These are phyloP conservation scores for Entophlyctis luteolus DNA, from an alignment of 192 early-diverging fungal species.

Conservation along the genomic window DNA sequence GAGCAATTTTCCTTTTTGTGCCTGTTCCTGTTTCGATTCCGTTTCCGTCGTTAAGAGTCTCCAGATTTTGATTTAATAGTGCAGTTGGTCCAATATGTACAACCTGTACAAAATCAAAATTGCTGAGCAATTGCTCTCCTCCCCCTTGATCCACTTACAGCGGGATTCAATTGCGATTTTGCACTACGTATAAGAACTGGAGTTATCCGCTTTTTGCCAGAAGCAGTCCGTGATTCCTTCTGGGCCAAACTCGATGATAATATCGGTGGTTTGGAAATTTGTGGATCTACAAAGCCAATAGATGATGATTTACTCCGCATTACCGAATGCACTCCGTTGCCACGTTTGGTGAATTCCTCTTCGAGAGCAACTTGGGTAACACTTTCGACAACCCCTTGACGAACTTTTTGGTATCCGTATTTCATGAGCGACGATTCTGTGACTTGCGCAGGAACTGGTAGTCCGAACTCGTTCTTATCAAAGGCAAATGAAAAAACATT, in stretches of 20 bases:
- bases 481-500: slow-evolving; percentile 66
- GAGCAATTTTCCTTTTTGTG: slow-evolving; percentile 2
- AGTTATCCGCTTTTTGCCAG: slow-evolving; percentile 82
- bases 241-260: too few species aligned
- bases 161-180: slow-evolving; percentile 1
- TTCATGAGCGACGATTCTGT: slow-evolving; percentile 42
- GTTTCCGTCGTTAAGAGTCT: slow-evolving; percentile 6
- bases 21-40: neutral
- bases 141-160: slow-evolving; percentile 25
- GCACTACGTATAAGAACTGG: slow-evolving; percentile 47
- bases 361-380: slow-evolving; percentile 35
- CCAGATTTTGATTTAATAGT: neutral
- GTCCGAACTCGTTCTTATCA: slow-evolving; percentile 63
- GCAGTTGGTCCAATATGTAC: slow-evolving; percentile 2
- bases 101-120: too few species aligned
- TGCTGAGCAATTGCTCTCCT: too few species aligned
- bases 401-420: slow-evolving; percentile 36
- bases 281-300: too few species aligned
- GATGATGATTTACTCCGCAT: too few species aligned
- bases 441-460: slow-evolving; percentile 58
- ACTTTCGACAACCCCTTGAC: slow-evolving; percentile 33
- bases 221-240: slow-evolving; percentile 63
- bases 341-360: slow-evolving; percentile 24
- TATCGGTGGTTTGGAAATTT: too few species aligned
- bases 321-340: too few species aligned